Base-by-base conservation (phyloP, 345 rosid genomes). In the Eutrema yunnanense region DNA sequence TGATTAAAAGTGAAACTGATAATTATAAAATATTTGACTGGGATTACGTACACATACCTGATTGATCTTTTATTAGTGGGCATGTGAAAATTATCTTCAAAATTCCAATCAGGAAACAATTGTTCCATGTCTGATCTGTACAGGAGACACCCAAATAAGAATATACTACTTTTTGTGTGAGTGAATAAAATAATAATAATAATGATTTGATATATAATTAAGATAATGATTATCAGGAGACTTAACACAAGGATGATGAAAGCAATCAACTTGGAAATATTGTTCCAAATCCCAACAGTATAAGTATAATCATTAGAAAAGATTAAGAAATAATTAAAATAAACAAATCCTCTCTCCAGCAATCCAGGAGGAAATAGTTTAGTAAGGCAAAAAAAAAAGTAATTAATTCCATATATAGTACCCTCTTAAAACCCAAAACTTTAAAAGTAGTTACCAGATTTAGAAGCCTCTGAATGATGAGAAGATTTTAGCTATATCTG, bases 41-140 rank as follows among this genome's bases (percentile, higher is more conserved):
- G 9, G 67, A 50, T 41, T 12, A 11, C 22, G 22, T 19, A 19
- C 34, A 33, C 5, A 64, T 81, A 82, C 96, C 88, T 82, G 65
- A 63, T 54, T 14, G 82, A 59, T 73, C 81, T 87, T 74, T 77
- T 86, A 43, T 65, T 82, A 61, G 73, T 73, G 70, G 80, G 65
- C 50, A 78, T 10, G 69, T 82, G 84, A 56, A 79, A 78, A 73
- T 78, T 86, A 56, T 61, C 80, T 59, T 82, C 90, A 69, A 86
- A 81, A 81, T 82, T 84, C 96, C 92, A 89, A 63, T 84, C 90
- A 67, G 83, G 71, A 59, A 78, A 62, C 16, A 76, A 74, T 63
- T 83, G 87, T 72, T 89, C 84, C 93, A 88, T 88, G 76, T 77
- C 74, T 80, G 71, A 81, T 76, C 72, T 71, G 62, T 42, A 26